phyloP scores from a whole-genome alignment of 306 rosid genomes.

The Lathyrus sativus region DNA sequence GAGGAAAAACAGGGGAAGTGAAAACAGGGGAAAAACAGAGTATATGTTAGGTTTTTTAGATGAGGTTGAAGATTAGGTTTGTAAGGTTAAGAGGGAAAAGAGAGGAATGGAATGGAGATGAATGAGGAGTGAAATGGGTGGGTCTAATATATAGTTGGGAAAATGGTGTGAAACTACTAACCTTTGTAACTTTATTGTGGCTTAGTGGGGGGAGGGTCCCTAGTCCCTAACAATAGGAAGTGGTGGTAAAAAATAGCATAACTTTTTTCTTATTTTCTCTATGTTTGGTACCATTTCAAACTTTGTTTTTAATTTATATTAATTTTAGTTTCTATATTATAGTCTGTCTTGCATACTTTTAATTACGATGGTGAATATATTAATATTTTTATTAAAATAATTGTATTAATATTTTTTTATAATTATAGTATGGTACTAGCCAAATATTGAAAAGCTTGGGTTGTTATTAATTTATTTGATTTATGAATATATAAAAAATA shows the following conservation, averaged over 20 bases:
- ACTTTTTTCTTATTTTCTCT: constrained; percentile 21
- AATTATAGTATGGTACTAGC: too few species aligned
- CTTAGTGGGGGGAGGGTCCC: constrained; percentile 33
- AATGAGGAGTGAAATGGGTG: constrained; percentile 41
- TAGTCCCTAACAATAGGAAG: constrained; percentile 25
- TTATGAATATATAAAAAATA: neutral
- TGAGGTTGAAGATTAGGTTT: constrained; percentile 14
- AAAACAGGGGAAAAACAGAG: too few species aligned
- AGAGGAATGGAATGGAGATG: constrained; percentile 45
- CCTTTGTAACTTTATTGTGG: constrained; percentile 15
- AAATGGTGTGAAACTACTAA: constrained; percentile 13
- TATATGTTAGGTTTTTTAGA: neutral
- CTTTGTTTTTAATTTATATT: neutral
- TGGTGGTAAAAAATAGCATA: constrained; percentile 20
- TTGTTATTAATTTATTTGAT: neutral
- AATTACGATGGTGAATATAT: too few species aligned
- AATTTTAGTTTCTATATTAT: too few species aligned
- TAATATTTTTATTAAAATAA: too few species aligned
- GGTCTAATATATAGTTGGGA: constrained; percentile 65
- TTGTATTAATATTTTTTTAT: too few species aligned
- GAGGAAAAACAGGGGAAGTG: constrained; percentile 35
- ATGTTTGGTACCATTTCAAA: constrained; percentile 8
- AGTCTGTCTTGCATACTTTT: too few species aligned
- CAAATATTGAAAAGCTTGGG: neutral
- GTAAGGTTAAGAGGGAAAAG: neutral